phyloP scores from a whole-genome alignment of 441 rosid species.

The Syzygium syzygioides region DNA sequence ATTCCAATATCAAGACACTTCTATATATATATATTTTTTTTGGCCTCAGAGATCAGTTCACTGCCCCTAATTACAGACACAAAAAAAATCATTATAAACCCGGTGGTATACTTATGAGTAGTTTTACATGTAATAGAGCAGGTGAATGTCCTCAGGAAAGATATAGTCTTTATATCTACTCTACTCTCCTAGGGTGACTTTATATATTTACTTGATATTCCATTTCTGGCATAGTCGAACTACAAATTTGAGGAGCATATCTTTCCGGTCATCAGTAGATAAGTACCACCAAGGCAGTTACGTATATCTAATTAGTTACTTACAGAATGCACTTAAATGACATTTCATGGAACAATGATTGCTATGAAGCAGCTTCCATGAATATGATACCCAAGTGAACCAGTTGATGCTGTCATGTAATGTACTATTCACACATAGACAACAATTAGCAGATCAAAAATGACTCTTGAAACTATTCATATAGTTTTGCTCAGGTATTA shows the following conservation, averaged over 20 bases:
- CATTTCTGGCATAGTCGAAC: neutral
- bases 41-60: neutral
- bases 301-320: neutral
- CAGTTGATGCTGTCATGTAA: neutral
- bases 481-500: conserved; percentile 17
- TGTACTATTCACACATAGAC: neutral
- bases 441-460: neutral
- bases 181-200: neutral
- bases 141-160: neutral
- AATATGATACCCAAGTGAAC: neutral
- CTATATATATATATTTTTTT: too few species aligned
- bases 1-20: neutral
- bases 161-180: neutral
- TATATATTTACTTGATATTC: neutral
- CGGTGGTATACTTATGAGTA: neutral
- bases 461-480: neutral
- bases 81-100: neutral
- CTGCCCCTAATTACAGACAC: neutral
- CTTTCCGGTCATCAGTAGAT: neutral
- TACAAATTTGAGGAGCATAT: neutral
- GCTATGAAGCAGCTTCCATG: neutral
- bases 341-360: neutral
- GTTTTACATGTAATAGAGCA: neutral
- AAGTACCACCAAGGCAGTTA: neutral
- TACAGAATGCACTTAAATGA: neutral